A percentile compares a stretch with the other conserved stretches of the same genome.
phyloP scores from a whole-genome alignment of 2,329 filamentous ascomycete species.

The Paraphoma chrysanthemicola region DNA sequence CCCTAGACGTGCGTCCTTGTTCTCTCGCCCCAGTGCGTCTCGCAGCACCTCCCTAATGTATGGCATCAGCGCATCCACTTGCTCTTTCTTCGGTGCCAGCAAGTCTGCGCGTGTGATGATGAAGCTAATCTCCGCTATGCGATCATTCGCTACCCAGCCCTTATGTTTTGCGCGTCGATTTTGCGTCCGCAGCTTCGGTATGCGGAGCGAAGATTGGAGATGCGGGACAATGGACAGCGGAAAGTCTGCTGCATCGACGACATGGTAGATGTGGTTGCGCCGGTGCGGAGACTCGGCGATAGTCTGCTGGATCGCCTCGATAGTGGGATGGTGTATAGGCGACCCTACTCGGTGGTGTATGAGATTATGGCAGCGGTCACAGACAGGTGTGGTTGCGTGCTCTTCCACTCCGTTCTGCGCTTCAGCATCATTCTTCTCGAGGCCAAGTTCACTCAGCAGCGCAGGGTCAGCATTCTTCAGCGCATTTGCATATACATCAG shows the following conservation, averaged over 20 bases:
- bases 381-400: constrained; percentile 63
- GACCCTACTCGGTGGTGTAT: constrained; percentile 75
- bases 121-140: constrained; percentile 82
- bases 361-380: constrained; percentile 86
- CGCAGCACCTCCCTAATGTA: constrained; percentile 80
- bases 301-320: constrained; percentile 81
- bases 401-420: constrained; percentile 8
- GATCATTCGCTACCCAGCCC: constrained; percentile 68
- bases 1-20: constrained; percentile 77
- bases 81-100: constrained; percentile 80
- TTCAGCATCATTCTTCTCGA: constrained; percentile 29
- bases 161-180: constrained; percentile 77
- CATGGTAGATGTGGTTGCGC: constrained; percentile 93
- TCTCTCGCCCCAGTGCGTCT: constrained; percentile 73
- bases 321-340: constrained; percentile 79
- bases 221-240: constrained; percentile 89
- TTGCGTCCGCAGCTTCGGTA: constrained; percentile 76
- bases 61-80: constrained; percentile 86
- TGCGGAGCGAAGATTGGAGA: constrained; percentile 72
- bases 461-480: constrained; percentile 38
- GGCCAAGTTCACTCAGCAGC: constrained; percentile 38
- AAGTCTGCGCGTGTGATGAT: constrained; percentile 90
- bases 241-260: constrained; percentile 95
- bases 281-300: constrained; percentile 88
- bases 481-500: constrained; percentile 46